These are phyloP conservation scores for Magnolia kwangsiensis DNA, from an alignment of 164 flowering plant species.

Conservation along the genomic window DNA sequence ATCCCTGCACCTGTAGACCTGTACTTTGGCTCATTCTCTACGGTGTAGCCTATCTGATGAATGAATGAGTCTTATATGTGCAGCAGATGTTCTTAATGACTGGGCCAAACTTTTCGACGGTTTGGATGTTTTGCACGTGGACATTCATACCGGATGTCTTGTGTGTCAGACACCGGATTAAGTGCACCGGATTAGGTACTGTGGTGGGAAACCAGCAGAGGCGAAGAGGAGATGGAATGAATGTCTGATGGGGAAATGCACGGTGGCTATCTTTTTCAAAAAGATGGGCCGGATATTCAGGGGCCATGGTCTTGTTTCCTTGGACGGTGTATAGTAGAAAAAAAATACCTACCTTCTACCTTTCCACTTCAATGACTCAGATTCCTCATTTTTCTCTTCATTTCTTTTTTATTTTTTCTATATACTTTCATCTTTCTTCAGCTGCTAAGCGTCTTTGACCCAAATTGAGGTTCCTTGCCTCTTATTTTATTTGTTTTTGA, in stretches of 20 bases:
- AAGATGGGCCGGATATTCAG: slow-evolving; percentile 2
- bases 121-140: not conserved
- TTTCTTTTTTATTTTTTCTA: not conserved
- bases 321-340: slow-evolving; percentile 2
- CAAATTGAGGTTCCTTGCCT: not conserved
- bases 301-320: not conserved
- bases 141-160: not conserved
- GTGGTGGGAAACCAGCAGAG: not conserved
- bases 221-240: not conserved
- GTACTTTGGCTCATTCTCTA: too few relatives aligned
- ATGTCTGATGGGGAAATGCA: slow-evolving; percentile 1
- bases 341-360: not conserved
- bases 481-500: not conserved
- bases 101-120: not conserved
- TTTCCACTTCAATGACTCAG: not conserved
- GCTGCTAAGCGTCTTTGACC: slow-evolving; percentile 6
- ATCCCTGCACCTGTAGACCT: too few relatives aligned
- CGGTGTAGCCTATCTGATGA: too few relatives aligned
- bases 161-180: not conserved
- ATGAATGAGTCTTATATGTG: too few relatives aligned
- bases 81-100: too few relatives aligned
- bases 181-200: too few relatives aligned
- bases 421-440: not conserved
- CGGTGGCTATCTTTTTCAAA: slow-evolving; percentile 4
- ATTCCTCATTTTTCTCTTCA: not conserved